These are phyloP conservation scores for Globisporangium emineosum DNA, from an alignment of 352 stramenopile species.

Conservation along the genomic window DNA sequence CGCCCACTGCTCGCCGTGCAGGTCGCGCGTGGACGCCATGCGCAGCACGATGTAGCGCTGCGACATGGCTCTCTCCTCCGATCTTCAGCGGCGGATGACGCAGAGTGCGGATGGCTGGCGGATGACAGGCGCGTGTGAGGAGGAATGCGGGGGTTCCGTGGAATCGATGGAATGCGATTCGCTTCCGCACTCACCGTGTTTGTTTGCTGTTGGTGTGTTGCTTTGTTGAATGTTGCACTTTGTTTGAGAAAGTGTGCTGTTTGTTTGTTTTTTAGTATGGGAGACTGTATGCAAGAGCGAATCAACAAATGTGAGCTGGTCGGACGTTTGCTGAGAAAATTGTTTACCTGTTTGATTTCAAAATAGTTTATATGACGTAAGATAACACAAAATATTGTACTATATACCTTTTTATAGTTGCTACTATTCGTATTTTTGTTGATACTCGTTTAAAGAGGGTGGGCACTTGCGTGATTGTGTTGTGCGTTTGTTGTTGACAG, in stretches of 20 bases:
- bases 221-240: no score
- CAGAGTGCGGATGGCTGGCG: neutral
- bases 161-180: constrained; percentile 2
- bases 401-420: no score
- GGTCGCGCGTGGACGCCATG: constrained; percentile 39
- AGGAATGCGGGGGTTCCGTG: neutral
- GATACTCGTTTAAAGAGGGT: no score
- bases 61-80: constrained; percentile 22
- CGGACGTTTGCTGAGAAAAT: neutral
- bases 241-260: neutral
- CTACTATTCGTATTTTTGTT: no score
- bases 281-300: neutral
- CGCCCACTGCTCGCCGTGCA: constrained; percentile 23
- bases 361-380: neutral
- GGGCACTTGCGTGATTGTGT: no score
- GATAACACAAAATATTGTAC: no score
- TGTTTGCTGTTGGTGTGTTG: no score
- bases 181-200: neutral
- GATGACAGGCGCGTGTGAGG: neutral
- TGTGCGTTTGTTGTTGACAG: no score
- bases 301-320: neutral
- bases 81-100: neutral
- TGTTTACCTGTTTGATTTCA: neutral
- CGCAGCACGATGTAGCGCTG: constrained; percentile 44
- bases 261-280: neutral